phyloP scores from a whole-genome alignment of 108 stramenopile genomes.

The Nannochloropsis salina region DNA sequence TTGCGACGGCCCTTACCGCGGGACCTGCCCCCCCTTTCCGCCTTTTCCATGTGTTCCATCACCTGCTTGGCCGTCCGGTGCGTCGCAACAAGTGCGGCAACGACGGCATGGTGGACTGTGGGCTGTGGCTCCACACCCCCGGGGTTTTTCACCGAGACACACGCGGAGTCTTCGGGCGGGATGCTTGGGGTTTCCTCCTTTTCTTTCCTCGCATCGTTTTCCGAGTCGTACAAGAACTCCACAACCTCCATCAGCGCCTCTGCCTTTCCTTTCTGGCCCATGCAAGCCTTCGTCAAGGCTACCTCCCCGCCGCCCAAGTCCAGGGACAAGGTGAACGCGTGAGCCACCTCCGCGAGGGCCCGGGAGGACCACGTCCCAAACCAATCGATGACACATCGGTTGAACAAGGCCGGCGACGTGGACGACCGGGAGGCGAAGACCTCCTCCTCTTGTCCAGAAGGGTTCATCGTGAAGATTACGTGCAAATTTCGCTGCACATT shows the following conservation, averaged over 20 bases:
- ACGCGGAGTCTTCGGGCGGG: conserved; percentile 34
- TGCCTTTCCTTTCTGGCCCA: conserved; percentile 58
- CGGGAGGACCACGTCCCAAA: conserved; percentile 91
- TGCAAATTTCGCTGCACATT: conserved; percentile 93
- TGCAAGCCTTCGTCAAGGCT: conserved; percentile 56
- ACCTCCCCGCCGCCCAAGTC: conserved; percentile 74
- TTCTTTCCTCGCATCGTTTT: conserved; percentile 20
- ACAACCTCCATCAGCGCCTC: conserved; percentile 24
- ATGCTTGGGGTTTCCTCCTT: conserved; percentile 14
- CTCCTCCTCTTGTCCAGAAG: conserved; percentile 55
- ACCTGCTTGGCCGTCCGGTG: conserved; percentile 67
- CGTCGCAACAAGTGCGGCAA: conserved; percentile 80
- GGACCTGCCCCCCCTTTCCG: conserved; percentile 58
- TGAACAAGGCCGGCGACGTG: conserved; percentile 97
- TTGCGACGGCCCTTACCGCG: conserved; percentile 59
- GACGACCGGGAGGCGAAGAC: conserved; percentile 66
- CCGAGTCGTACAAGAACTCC: not conserved
- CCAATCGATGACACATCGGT: conserved; percentile 99
- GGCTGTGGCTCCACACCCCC: not conserved
- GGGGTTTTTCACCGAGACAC: not conserved
- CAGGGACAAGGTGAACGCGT: conserved; percentile 38
- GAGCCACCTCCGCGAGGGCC: conserved; percentile 81
- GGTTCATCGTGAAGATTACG: conserved; percentile 99
- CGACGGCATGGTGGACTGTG: conserved; percentile 76
- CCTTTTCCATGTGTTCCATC: conserved; percentile 18